phyloP scores from a whole-genome alignment of 2,329 filamentous ascomycete species.

The Arthrocladium fulminans region DNA sequence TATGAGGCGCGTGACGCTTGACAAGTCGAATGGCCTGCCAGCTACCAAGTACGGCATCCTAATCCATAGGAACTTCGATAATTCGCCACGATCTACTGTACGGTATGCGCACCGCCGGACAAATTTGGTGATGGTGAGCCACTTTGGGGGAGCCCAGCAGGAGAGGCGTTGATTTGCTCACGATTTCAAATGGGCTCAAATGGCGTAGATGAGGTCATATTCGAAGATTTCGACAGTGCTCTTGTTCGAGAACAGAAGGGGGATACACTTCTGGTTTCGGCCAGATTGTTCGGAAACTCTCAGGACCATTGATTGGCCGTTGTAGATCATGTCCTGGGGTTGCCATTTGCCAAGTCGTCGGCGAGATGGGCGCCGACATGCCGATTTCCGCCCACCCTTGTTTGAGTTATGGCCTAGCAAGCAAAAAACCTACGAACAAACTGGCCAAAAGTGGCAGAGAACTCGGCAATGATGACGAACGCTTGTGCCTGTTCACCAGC shows the following conservation, averaged over 20 bases:
- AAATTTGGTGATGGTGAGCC: background rate
- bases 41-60: background rate
- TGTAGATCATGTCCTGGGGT: background rate
- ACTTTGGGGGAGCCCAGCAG: background rate
- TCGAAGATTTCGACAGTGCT: background rate
- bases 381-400: background rate
- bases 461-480: too few species aligned
- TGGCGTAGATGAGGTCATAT: background rate
- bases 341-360: background rate
- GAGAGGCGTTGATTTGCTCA: background rate
- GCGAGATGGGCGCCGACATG: background rate
- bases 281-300: background rate
- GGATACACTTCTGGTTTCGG: constrained; percentile 3
- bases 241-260: background rate
- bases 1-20: background rate
- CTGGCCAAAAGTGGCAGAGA: too few species aligned
- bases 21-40: background rate
- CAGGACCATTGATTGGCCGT: background rate
- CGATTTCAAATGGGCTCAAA: background rate
- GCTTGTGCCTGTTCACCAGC: too few species aligned
- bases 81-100: background rate
- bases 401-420: background rate
- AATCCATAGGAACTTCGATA: background rate
- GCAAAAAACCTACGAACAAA: background rate
- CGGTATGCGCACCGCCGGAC: background rate